Evolutionary conservation across 2,329 filamentous ascomycete genomes (phyloP), one percentile per base, ranked within the genome.

Genomic region (Verticillium klebahnii): DNA sequence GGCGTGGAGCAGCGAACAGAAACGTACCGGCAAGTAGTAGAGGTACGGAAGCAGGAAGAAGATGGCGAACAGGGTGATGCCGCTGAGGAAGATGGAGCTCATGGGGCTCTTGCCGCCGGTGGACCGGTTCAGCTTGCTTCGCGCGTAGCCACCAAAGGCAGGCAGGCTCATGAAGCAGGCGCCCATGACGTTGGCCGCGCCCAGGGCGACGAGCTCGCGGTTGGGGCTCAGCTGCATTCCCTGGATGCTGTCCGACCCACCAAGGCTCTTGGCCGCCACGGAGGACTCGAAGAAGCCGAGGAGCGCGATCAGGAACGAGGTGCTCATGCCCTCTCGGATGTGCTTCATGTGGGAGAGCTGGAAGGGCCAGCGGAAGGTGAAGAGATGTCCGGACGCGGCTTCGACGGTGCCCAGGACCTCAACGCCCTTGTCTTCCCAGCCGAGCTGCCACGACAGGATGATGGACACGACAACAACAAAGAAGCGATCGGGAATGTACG

Each of bases 251-350:
- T 89, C 85, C 58, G 80, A 80, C 52, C 85, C 85, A 7, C 90
- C 90, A 2, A 99, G 79, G 65, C 91, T 94, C 77, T 98, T 98
- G 39, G 95, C 95, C 1, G 95, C 95, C 14, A 99, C 93, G 0
- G 93, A 97, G 2, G 92, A 97, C 75, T 99, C 95, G 69, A 99
- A 99, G 76, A 99, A 99, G n/a, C 95, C 95, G 0, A 99, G 87
- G 29, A 99, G 82, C 0, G 93, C 92, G 66, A 99, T 97, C 60
- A 98, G 82, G 70, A 99, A 97, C 0, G 92, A 90, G 0, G 95
- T 98, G 59, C 91, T 89, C 83, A 98, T 90, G 40, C 92, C 90
- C 65, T 92, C 90, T 25, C 90, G 89, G 60, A 96, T 91, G 71
- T 97, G 90, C 29, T 86, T 83, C 81, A 98, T 88, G 68, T 96